These are phyloP conservation scores for Rhizopus stolonifer DNA, from an alignment of 371 early-diverging fungal genomes.

Conservation along the genomic window DNA sequence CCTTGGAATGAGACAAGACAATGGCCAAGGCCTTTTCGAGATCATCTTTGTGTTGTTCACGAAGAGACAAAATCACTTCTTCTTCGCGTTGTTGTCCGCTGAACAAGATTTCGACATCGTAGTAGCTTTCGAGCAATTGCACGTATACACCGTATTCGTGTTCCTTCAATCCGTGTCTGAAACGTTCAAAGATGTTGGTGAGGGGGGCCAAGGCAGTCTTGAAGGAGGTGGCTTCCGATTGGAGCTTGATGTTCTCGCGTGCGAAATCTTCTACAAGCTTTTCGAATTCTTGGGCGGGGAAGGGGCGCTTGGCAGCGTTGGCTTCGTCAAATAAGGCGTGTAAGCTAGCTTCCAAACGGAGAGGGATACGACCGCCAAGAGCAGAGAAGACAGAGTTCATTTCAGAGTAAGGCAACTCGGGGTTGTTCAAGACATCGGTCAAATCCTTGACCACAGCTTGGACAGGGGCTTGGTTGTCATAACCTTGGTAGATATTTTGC, in stretches of 20 bases:
- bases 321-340: conserved; percentile 45
- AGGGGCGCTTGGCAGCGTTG: conserved; percentile 46
- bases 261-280: conserved; percentile 61
- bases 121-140: conserved; percentile 80
- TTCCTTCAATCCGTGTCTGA: conserved; percentile 72
- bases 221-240: conserved; percentile 67
- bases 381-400: conserved; percentile 79
- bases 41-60: conserved; percentile 85
- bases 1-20: conserved; percentile 84
- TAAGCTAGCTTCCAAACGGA: conserved; percentile 64
- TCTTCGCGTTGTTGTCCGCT: conserved; percentile 77
- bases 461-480: conserved; percentile 75
- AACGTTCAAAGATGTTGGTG: conserved; percentile 63
- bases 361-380: conserved; percentile 86
- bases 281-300: conserved; percentile 77
- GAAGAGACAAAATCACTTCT: conserved; percentile 79
- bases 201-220: conserved; percentile 67
- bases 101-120: conserved; percentile 84
- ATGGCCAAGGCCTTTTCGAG: conserved; percentile 73
- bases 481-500: conserved; percentile 85
- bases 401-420: conserved; percentile 87
- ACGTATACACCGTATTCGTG: conserved; percentile 76
- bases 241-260: conserved; percentile 50
- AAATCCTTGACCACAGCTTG: conserved; percentile 72
- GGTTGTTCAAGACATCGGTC: conserved; percentile 70